These are phyloP conservation scores for Taphrina wiesneri DNA, from an alignment of 1,139 yeast species.

Conservation along the genomic window DNA sequence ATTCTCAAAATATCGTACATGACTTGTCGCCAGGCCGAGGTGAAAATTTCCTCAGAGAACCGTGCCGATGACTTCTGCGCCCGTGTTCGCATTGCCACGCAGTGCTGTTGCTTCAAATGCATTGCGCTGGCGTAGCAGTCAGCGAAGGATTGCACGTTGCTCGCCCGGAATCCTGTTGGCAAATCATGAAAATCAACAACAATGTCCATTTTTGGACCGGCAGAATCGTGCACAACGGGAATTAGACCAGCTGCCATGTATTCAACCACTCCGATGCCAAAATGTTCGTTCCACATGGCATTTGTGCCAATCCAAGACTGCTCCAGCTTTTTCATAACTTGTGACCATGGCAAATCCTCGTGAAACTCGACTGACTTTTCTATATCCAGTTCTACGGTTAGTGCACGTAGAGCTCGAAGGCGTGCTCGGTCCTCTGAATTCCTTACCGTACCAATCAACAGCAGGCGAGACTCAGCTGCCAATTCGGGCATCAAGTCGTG, in stretches of 20 bases:
- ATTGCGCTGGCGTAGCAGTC: constrained; percentile 30
- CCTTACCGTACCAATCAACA: constrained; percentile 84
- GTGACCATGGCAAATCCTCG: constrained; percentile 72
- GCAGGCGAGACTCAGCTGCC: constrained; percentile 50
- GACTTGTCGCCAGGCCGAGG: neutral
- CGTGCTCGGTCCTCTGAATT: constrained; percentile 63
- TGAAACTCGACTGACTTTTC: constrained; percentile 61
- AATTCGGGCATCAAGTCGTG: constrained; percentile 34
- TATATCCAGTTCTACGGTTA: constrained; percentile 55
- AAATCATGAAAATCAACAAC: constrained; percentile 59
- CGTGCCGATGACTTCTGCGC: constrained; percentile 10
- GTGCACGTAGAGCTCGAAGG: constrained; percentile 54
- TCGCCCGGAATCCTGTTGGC: constrained; percentile 39
- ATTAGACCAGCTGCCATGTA: constrained; percentile 82
- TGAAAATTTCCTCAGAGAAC: constrained; percentile 29
- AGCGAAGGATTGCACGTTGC: constrained; percentile 33
- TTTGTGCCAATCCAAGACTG: constrained; percentile 76
- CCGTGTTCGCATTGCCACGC: constrained; percentile 19
- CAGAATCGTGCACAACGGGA: constrained; percentile 89
- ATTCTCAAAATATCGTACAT: neutral
- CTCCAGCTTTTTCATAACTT: constrained; percentile 58
- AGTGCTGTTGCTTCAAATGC: neutral
- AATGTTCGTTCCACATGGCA: constrained; percentile 99
- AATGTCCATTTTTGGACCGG: constrained; percentile 90
- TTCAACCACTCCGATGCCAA: constrained; percentile 96